Base-by-base conservation (phyloP, 129 eudicot genomes). In the Pittosporum tobira region DNA sequence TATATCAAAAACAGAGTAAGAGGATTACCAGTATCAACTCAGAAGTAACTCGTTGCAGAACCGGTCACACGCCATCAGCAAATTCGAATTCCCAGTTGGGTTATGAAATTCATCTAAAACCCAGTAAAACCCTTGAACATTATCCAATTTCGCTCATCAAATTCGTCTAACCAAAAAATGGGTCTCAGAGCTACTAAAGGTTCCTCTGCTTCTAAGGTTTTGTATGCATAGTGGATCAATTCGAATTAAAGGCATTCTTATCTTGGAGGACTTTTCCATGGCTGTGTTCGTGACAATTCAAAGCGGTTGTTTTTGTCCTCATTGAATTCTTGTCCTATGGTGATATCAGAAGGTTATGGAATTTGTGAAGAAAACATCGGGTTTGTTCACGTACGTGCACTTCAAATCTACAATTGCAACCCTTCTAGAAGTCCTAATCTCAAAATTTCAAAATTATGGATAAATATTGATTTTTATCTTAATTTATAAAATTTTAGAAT, bases 231-330 rank as follows among this genome's bases (percentile, higher is more conserved):
- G 68, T 51, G 38, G 53, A 66, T 64, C 28, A 64, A n/a, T n/a
- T n/a, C n/a, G n/a, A n/a, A 61, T 68, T 56, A 76, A n/a, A 46
- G 65, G 26, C 36, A 34, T 71, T 51, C 40, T 73, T 74, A 76
- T 73, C 65, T 27, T 70, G 68, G 75, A 75, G 77, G 64, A 64
- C 58, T 47, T 62, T 71, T 63, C 76, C 72, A 77, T 62, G 78
- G 61, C 30, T 57, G 31, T 56, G 59, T 69, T 62, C 50, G 69
- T 57, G 83, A 63, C 66, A 72, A 79, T 44, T 70, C 73, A 70
- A 66, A 69, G 62, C 38, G 74, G 31, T 75, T 52, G 76, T 19
- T 64, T 75, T 78, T 85, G 82, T 75, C 85, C 50, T 50, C 69
- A 71, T 75, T 62, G 71, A 28, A 46, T 66, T 40, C 62, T 77